phyloP scores from a whole-genome alignment of 306 rosid species.

The Trifolium pratense region DNA sequence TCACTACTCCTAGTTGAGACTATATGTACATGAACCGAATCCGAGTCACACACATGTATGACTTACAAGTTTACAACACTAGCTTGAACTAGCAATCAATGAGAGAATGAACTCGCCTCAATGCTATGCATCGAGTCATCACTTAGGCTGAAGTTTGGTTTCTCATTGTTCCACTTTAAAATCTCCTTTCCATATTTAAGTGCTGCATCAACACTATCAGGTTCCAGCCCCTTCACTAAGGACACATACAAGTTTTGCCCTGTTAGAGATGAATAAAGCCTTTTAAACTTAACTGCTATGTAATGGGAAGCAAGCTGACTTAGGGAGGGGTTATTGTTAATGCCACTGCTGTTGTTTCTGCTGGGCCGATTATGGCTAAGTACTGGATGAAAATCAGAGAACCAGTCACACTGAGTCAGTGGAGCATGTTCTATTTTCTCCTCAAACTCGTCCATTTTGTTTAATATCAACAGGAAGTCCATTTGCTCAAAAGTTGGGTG shows the following conservation, averaged over 20 bases:
- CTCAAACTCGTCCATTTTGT: slow-evolving; percentile 83
- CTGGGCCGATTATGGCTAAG: slow-evolving; percentile 58
- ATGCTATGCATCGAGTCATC: slow-evolving; percentile 81
- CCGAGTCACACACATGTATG: slow-evolving; percentile 30
- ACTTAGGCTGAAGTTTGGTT: slow-evolving; percentile 74
- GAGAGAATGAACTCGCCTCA: slow-evolving; percentile 69
- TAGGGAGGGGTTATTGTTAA: slow-evolving; percentile 69
- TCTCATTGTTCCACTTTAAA: slow-evolving; percentile 89
- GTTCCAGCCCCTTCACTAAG: slow-evolving; percentile 75
- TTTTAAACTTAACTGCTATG: slow-evolving; percentile 88
- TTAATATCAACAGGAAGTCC: slow-evolving; percentile 88
- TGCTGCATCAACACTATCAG: slow-evolving; percentile 75
- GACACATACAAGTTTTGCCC: slow-evolving; percentile 84
- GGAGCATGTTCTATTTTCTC: slow-evolving; percentile 75
- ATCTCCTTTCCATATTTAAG: slow-evolving; percentile 90
- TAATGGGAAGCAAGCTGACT: slow-evolving; percentile 75
- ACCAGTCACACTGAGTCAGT: slow-evolving; percentile 80
- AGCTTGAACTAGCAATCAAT: slow-evolving; percentile 45
- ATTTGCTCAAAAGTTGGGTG: slow-evolving; percentile 88
- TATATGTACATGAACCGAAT: slow-evolving; percentile 47
- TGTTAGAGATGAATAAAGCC: slow-evolving; percentile 75
- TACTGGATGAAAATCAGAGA: slow-evolving; percentile 80
- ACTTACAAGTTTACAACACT: slow-evolving; percentile 39
- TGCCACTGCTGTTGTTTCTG: slow-evolving; percentile 58
- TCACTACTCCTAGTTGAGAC: slow-evolving; percentile 38